Evolutionary conservation across 192 early-diverging fungal genomes (phyloP).

Genomic region (Mycoemilia scoparia): DNA sequence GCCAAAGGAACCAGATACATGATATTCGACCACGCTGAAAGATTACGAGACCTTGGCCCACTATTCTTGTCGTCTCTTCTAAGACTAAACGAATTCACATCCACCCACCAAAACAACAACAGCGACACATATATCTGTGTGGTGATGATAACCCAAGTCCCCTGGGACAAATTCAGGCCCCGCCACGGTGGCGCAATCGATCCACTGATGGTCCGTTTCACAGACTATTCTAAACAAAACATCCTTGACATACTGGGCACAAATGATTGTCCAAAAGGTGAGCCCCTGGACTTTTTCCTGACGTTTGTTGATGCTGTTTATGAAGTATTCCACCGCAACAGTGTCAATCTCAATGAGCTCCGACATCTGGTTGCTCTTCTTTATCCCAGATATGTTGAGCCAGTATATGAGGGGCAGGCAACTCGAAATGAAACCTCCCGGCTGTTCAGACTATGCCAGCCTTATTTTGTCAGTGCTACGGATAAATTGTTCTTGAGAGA

Average conservation of each 20-base stretch:
- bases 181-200: constrained; percentile 40
- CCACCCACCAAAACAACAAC: constrained; percentile 33
- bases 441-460: constrained; percentile 57
- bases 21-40: constrained; percentile 64
- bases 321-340: constrained; percentile 61
- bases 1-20: constrained; percentile 13
- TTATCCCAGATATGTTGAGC: constrained; percentile 76
- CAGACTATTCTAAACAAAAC: constrained; percentile 54
- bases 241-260: constrained; percentile 49
- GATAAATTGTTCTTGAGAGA: constrained; percentile 82
- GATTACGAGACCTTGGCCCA: constrained; percentile 48
- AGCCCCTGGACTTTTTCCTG: constrained; percentile 43
- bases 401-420: constrained; percentile 52
- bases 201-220: constrained; percentile 50
- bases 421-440: constrained; percentile 45
- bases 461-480: constrained; percentile 61
- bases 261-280: constrained; percentile 40
- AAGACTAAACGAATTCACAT: constrained; percentile 41
- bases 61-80: constrained; percentile 49
- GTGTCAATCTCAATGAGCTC: constrained; percentile 73
- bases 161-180: constrained; percentile 63
- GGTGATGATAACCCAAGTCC: constrained; percentile 52
- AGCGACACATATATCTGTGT: too few species aligned
- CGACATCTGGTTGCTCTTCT: constrained; percentile 61
- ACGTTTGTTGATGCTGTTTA: constrained; percentile 65